phyloP scores from a whole-genome alignment of 345 rosid genomes.

The Citrus cavaleriei region DNA sequence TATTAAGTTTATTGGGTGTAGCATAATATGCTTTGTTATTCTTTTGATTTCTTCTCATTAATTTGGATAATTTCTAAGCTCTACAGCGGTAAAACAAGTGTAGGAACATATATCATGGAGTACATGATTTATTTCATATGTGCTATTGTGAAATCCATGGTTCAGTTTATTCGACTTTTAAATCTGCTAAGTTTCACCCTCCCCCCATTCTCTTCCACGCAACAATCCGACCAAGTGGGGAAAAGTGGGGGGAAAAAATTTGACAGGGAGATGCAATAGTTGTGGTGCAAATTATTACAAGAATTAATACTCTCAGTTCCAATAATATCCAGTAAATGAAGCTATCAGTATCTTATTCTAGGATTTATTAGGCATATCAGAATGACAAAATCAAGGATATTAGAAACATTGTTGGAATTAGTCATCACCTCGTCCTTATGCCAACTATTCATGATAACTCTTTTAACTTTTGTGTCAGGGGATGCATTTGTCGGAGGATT shows the following conservation, averaged over 20 bases:
- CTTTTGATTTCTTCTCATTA: neutral
- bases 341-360: neutral
- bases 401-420: neutral
- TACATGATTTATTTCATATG: neutral
- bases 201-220: neutral
- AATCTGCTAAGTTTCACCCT: neutral
- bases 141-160: neutral
- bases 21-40: neutral
- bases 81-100: neutral
- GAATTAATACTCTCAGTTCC: neutral
- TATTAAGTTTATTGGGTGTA: neutral
- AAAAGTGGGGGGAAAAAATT: neutral
- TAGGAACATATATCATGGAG: neutral
- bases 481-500: slow-evolving; percentile 91
- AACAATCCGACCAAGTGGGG: neutral
- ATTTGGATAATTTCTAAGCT: neutral
- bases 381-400: neutral
- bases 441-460: neutral
- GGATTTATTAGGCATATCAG: neutral
- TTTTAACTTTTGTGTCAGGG: slow-evolving; percentile 32
- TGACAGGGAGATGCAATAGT: neutral
- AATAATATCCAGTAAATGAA: neutral
- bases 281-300: neutral
- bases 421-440: neutral
- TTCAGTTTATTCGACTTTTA: neutral